phyloP scores from a whole-genome alignment of 78 protist genomes.

The Acrasis kona region DNA sequence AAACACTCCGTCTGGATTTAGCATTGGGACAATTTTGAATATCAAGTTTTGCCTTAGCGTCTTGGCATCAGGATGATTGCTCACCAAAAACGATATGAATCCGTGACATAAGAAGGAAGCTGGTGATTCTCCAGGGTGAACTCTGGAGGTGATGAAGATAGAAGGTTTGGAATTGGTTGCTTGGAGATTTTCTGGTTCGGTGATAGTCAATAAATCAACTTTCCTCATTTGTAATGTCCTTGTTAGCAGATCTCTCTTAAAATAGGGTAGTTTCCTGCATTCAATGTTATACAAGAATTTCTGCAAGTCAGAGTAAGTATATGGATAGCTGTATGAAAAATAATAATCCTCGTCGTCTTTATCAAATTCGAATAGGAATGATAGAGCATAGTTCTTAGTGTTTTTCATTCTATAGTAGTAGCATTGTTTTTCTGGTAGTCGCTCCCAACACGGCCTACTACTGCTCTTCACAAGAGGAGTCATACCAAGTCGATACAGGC shows the following conservation, averaged over 20 bases:
- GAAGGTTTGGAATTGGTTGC: background rate
- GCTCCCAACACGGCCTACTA: slow-evolving; percentile 17
- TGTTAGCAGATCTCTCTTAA: background rate
- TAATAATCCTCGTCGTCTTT: slow-evolving; percentile 10
- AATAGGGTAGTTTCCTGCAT: background rate
- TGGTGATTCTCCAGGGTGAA: slow-evolving; percentile 61
- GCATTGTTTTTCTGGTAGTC: background rate
- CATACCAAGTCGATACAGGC: slow-evolving; percentile 40
- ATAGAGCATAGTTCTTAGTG: slow-evolving; percentile 19
- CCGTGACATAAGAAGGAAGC: slow-evolving; percentile 38
- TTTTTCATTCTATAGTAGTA: slow-evolving; percentile 24
- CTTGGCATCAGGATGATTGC: background rate
- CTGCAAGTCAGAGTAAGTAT: slow-evolving; percentile 45
- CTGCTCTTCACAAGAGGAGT: slow-evolving; percentile 33
- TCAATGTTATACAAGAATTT: slow-evolving; percentile 9
- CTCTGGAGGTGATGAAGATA: slow-evolving; percentile 13
- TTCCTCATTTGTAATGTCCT: slow-evolving; percentile 26
- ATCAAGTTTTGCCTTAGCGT: background rate
- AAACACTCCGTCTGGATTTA: slow-evolving; percentile 63
- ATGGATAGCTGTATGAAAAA: slow-evolving; percentile 62
- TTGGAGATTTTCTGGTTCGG: no score
- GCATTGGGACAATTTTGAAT: slow-evolving; percentile 49
- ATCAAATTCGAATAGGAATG: slow-evolving; percentile 30
- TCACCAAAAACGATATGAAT: slow-evolving; percentile 2
- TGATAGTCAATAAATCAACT: slow-evolving; percentile 33